Percentiles rank a stretch among this genome's conserved stretches.
These are phyloP conservation scores for Cyberlindnera mycetangii DNA, from an alignment of 805 yeast genomes.

Conservation along the genomic window DNA sequence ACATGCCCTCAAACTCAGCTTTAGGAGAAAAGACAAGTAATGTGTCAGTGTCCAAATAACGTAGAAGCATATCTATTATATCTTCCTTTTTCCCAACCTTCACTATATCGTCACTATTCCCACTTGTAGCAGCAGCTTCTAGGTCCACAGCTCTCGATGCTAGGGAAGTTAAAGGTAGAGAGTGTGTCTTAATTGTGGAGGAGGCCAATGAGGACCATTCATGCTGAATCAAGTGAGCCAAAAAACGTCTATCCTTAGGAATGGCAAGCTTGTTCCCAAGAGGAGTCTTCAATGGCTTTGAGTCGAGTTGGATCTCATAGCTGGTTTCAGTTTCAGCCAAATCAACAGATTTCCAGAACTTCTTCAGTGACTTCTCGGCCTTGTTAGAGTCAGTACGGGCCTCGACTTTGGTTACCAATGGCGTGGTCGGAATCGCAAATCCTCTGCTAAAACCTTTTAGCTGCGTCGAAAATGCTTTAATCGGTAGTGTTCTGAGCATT, in stretches of 20 bases:
- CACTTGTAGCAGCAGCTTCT: conserved; percentile 35
- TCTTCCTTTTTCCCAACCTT: conserved; percentile 59
- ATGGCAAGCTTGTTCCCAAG: conserved; percentile 66
- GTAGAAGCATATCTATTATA: conserved; percentile 58
- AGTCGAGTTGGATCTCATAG: conserved; percentile 63
- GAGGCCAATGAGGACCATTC: conserved; percentile 83
- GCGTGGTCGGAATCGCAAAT: conserved; percentile 4
- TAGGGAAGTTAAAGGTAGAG: conserved; percentile 84
- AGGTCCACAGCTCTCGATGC: conserved; percentile 86
- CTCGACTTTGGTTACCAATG: conserved; percentile 5
- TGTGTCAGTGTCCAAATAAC: conserved; percentile 93
- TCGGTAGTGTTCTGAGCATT: neutral
- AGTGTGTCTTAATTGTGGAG: conserved; percentile 66
- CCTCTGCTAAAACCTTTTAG: neutral
- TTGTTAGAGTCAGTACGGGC: conserved; percentile 54
- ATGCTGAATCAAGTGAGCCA: conserved; percentile 75
- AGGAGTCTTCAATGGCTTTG: conserved; percentile 80
- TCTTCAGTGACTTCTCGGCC: conserved; percentile 61
- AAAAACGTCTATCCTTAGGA: conserved; percentile 52
- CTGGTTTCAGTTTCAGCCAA: conserved; percentile 30
- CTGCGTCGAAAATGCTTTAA: neutral
- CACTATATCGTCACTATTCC: conserved; percentile 47
- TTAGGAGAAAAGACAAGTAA: conserved; percentile 79
- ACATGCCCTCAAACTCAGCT: conserved; percentile 76
- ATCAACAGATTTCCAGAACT: conserved; percentile 79